Evolutionary conservation across 371 early-diverging fungal species (phyloP).

Genomic region (Rhizopus microsporus): DNA sequence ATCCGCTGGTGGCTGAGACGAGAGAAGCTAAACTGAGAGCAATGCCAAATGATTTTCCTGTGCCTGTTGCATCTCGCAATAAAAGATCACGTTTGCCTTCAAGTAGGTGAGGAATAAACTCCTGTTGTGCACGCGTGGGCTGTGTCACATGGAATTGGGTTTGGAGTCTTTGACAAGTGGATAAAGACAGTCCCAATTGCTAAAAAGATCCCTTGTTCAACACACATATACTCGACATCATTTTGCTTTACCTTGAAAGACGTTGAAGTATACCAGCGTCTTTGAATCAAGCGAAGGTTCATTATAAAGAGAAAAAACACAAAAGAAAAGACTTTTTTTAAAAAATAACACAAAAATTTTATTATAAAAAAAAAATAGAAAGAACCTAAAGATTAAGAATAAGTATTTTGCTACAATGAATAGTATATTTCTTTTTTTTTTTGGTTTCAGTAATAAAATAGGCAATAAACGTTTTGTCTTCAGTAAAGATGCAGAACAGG

Average conservation of each 20-base stretch:
- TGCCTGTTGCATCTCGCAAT: constrained; percentile 75
- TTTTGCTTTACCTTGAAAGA: constrained; percentile 20
- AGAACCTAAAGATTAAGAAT: constrained; percentile 5
- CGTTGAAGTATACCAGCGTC: constrained; percentile 13
- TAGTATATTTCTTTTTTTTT: constrained; percentile 7
- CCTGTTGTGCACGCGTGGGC: constrained; percentile 57
- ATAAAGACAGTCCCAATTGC: constrained; percentile 54
- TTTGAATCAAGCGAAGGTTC: constrained; percentile 3
- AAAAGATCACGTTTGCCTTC: constrained; percentile 57
- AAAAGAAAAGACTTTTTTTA: constrained; percentile 7
- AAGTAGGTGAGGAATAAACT: constrained; percentile 59
- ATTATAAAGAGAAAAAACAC: neutral
- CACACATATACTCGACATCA: neutral
- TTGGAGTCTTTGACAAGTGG: constrained; percentile 48
- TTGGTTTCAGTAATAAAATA: constrained; percentile 14
- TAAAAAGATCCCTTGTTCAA: constrained; percentile 14
- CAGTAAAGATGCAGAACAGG: constrained; percentile 37
- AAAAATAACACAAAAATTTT: constrained; percentile 1
- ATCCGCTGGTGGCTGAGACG: constrained; percentile 7
- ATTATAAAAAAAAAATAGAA: neutral
- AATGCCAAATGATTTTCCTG: constrained; percentile 80
- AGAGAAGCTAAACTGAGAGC: constrained; percentile 49
- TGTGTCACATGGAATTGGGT: constrained; percentile 42
- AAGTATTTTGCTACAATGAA: constrained; percentile 2
- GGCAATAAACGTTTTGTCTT: constrained; percentile 32